phyloP scores from a whole-genome alignment of 495 filamentous ascomycete species.

The Gamarada debralockiae region DNA sequence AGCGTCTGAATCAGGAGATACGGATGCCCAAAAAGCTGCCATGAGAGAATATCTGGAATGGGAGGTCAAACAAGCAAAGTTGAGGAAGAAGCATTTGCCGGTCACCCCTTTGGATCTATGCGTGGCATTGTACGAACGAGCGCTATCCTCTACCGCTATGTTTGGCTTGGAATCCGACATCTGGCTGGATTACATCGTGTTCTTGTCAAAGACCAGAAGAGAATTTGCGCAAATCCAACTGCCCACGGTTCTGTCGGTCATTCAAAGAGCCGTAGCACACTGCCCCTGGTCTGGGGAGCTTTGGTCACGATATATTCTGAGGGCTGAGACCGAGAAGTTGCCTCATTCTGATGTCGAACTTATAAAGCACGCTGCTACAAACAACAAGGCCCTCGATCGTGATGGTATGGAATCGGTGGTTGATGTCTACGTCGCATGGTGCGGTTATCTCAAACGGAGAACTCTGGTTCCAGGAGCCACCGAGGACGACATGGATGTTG shows the following conservation, averaged over 20 bases:
- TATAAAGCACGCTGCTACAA: constrained; percentile 90
- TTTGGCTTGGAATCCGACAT: constrained; percentile 65
- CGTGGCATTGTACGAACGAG: constrained; percentile 74
- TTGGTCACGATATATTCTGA: constrained; percentile 86
- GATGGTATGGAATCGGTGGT: constrained; percentile 79
- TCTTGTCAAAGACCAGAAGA: constrained; percentile 41
- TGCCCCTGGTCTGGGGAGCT: constrained; percentile 89
- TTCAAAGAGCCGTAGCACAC: constrained; percentile 77
- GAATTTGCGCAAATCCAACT: constrained; percentile 14
- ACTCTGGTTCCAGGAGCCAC: constrained; percentile 52
- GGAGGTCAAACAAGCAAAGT: constrained; percentile 61
- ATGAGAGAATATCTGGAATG: constrained; percentile 78
- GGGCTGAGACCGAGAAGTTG: constrained; percentile 69
- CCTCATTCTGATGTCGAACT: constrained; percentile 75
- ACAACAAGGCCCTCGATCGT: constrained; percentile 65
- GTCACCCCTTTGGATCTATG: constrained; percentile 45
- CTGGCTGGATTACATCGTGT: constrained; percentile 81
- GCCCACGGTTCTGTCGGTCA: constrained; percentile 38
- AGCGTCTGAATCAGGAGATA: constrained; percentile 55
- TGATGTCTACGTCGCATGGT: constrained; percentile 90
- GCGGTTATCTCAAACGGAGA: constrained; percentile 78
- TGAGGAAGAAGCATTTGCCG: constrained; percentile 41
- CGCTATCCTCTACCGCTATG: constrained; percentile 53
- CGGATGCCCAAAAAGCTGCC: constrained; percentile 49
- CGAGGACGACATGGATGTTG: constrained; percentile 70